Percentiles rank a stretch among this genome's conserved stretches.
Conservation (phyloP, 345 rosid species). For the Acer negundo region DNA sequence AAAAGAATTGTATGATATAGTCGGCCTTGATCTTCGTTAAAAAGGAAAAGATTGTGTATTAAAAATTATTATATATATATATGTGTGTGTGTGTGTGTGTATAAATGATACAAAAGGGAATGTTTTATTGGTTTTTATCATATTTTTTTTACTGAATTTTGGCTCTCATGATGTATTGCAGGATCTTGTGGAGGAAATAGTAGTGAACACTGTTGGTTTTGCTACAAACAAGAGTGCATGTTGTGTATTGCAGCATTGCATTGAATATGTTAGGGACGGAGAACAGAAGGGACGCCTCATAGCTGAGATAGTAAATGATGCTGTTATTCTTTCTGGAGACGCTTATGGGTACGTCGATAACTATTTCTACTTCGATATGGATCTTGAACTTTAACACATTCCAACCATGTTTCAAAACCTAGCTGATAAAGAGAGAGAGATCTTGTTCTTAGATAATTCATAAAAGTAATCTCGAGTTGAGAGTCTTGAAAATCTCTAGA, state of each 20-base stretch:
- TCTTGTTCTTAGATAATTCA: not conserved
- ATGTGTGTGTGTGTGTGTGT: too few relatives aligned
- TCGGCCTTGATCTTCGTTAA: too few relatives aligned
- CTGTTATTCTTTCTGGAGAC: constrained; percentile 34
- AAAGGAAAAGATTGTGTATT: too few relatives aligned
- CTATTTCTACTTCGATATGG: not conserved
- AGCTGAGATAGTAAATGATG: constrained; percentile 24
- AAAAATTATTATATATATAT: too few relatives aligned
- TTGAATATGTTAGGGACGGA: constrained; percentile 1
- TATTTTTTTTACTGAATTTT: not conserved
- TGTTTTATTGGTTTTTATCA: not conserved
- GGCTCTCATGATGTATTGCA: constrained; percentile 19
- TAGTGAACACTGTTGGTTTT: constrained; percentile 27
- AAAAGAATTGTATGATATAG: not conserved
- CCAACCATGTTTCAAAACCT: too few relatives aligned
- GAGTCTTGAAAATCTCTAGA: not conserved
- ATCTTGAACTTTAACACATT: too few relatives aligned
- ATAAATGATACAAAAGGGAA: not conserved
- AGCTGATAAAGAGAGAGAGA: not conserved
- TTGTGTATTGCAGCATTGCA: constrained; percentile 37
- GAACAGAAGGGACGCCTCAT: constrained; percentile 28
- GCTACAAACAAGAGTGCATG: constrained; percentile 49
- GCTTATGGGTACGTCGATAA: constrained; percentile 39
- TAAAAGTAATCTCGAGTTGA: not conserved
- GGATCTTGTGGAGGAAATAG: constrained; percentile 31